Conservation (phyloP, 2,329 filamentous ascomycete genomes). For the Trichoderma afroharzianum region DNA sequence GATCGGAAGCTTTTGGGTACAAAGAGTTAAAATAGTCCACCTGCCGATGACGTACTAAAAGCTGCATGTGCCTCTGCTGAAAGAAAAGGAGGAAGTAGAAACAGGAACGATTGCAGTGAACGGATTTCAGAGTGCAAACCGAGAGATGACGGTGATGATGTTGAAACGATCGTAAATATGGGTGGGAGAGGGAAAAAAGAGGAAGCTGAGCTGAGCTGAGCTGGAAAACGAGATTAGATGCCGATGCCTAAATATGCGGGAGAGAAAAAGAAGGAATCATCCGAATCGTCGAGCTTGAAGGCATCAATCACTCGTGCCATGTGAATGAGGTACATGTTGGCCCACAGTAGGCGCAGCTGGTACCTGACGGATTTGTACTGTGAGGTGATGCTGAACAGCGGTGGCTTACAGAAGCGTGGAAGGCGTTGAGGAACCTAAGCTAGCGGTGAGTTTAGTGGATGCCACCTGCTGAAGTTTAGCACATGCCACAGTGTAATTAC, state of each 20-base stretch:
- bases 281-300: not conserved
- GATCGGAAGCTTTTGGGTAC: not conserved
- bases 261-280: not conserved
- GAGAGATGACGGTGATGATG: constrained; percentile 5
- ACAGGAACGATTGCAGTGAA: not conserved
- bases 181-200: not conserved
- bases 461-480: not conserved
- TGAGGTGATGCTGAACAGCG: not conserved
- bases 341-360: not conserved
- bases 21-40: not conserved
- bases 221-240: not conserved
- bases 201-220: not conserved
- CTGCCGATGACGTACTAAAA: constrained; percentile 13
- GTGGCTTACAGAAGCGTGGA: not conserved
- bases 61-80: constrained; percentile 12
- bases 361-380: not conserved
- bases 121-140: not conserved
- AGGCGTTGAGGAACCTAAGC: not conserved
- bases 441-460: not conserved
- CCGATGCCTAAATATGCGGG: not conserved
- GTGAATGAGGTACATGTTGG: not conserved
- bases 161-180: not conserved
- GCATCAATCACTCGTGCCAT: not conserved
- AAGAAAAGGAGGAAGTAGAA: not conserved
- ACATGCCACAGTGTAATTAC: not conserved